Evolutionary conservation across 345 rosid species (phyloP).

Genomic region (Eucalyptus decipiens): DNA sequence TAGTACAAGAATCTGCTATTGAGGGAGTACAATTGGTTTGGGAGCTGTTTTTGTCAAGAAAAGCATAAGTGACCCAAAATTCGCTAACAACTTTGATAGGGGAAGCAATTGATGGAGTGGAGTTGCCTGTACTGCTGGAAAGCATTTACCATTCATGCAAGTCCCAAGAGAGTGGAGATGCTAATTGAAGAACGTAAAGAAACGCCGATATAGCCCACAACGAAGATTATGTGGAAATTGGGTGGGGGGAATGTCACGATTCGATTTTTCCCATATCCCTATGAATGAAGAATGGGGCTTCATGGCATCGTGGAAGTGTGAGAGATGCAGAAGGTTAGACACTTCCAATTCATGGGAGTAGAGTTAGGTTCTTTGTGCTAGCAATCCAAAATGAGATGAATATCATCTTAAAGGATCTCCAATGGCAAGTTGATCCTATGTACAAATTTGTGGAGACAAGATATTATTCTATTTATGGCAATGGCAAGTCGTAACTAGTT

Average conservation of each 20-base stretch:
- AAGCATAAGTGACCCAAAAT: neutral
- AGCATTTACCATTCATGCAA: neutral
- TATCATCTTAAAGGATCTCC: neutral
- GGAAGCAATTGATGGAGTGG: neutral
- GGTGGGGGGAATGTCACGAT: neutral
- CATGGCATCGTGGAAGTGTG: neutral
- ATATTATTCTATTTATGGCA: neutral
- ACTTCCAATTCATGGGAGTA: neutral
- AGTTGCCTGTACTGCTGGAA: neutral
- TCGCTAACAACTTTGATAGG: neutral
- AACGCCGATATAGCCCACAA: neutral
- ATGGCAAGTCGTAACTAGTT: neutral
- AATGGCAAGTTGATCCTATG: neutral
- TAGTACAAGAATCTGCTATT: neutral
- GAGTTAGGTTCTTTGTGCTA: neutral
- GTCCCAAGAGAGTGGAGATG: neutral
- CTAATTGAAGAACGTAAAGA: neutral
- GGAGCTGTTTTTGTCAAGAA: neutral
- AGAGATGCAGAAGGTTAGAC: neutral
- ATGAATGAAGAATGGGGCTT: neutral
- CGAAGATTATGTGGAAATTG: neutral
- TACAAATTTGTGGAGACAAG: neutral
- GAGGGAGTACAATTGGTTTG: neutral
- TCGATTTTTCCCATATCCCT: neutral
- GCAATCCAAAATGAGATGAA: neutral